Evolutionary conservation across 139 green algal genomes (phyloP), one percentile per base, ranked within the genome.

Genomic region (Desmodesmus armatus): DNA sequence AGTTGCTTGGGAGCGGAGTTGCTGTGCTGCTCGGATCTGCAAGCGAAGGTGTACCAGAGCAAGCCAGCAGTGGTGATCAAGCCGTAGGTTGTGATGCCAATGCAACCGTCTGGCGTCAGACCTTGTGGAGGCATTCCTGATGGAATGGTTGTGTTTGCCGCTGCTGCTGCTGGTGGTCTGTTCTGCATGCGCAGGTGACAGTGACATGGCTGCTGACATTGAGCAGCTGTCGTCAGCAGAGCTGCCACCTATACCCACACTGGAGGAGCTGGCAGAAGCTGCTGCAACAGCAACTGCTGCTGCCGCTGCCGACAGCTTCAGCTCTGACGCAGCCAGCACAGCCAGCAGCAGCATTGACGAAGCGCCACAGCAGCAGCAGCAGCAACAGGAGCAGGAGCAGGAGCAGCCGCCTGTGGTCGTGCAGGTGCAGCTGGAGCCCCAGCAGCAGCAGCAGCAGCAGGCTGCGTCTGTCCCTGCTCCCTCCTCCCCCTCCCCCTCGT

Each of bases 201-300:
- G 44, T 5, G 27, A 19, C 25, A 41, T 71, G 4, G 55, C 40
- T 25, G 76, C 76, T 29, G 76, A 82, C 21, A 51, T 82, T 6
- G 37, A 82, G 35, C 21, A 71, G 37, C 35, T 82, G 15, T 58
- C 41, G 31, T n/a, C n/a, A 1, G n/a, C 31, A 21, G 17, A 53
- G 25, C 25, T 31, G 21, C 53, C 76, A 9, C 25, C 21, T 5
- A 40, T 82, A 39, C 76, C 76, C 27, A 60, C 11, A 11, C 27
- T 19, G 4, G 47, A 82, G 2, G 31, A 58, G 37, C 76, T 82
- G 31, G 76, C 76, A 55, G 37, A 65, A 55, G 76, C 76, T 31
- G 55, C 76, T 43, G 76, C 55, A 58, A 39, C 55, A 17, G 76
- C 27, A 23, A 29, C 71, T 63, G 71, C 43, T 60, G 67, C 67